Conservation (phyloP, 179 eudicot species). For the Spergularia azorica region DNA sequence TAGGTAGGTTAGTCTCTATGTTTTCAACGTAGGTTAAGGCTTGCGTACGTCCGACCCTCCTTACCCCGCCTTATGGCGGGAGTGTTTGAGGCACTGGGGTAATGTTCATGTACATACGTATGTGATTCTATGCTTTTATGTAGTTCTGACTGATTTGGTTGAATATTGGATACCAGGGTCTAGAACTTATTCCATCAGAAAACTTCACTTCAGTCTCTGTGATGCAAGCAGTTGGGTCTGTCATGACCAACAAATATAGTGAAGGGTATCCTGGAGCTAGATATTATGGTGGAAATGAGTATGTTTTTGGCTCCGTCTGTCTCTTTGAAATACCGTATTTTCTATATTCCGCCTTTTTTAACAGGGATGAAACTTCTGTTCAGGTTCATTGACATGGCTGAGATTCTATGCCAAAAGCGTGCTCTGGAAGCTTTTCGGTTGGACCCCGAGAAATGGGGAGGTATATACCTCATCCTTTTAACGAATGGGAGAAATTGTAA, state of each 20-base stretch:
- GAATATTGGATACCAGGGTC: slow-evolving; percentile 51
- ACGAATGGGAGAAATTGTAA: not conserved
- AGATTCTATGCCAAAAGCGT: slow-evolving; percentile 89
- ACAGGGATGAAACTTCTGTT: slow-evolving; percentile 2
- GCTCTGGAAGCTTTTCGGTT: slow-evolving; percentile 92
- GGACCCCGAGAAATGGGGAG: slow-evolving; percentile 99
- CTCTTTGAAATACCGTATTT: not conserved
- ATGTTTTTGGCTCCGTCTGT: slow-evolving; percentile 31
- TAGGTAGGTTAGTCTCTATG: not conserved
- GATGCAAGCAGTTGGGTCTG: slow-evolving; percentile 99
- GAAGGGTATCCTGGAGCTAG: slow-evolving; percentile 99
- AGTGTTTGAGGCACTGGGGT: too few species aligned
- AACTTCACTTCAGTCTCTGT: slow-evolving; percentile 96
- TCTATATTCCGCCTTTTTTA: not conserved
- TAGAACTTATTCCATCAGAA: slow-evolving; percentile 97
- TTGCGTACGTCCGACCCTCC: too few species aligned
- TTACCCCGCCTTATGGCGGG: too few species aligned
- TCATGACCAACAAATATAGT: slow-evolving; percentile 99
- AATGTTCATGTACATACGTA: not conserved
- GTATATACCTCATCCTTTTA: slow-evolving; percentile 28
- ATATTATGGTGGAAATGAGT: slow-evolving; percentile 99
- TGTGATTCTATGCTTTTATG: not conserved
- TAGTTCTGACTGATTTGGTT: slow-evolving; percentile 6
- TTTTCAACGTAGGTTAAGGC: too few species aligned
- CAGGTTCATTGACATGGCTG: slow-evolving; percentile 99